Conservation (phyloP, 2,329 filamentous ascomycete genomes). For the Fusarium beomiforme region DNA sequence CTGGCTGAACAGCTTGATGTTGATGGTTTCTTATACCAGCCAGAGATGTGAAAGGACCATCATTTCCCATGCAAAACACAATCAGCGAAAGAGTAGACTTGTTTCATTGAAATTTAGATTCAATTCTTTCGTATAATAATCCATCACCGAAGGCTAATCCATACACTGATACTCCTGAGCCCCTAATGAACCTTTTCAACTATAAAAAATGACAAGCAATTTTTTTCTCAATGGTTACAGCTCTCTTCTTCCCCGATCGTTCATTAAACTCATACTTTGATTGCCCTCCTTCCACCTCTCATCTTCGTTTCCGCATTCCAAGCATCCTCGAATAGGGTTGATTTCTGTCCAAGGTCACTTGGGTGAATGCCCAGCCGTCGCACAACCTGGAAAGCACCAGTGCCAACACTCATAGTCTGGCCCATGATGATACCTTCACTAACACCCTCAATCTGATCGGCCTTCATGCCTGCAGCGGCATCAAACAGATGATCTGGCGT, state of each 20-base stretch:
- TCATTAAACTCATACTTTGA: no score
- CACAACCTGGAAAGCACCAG: slow-evolving; percentile 91
- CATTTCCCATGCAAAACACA: no score
- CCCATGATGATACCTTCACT: slow-evolving; percentile 99
- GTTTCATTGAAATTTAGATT: no score
- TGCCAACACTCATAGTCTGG: slow-evolving; percentile 91
- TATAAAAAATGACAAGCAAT: no score
- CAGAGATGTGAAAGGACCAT: slow-evolving; percentile 4
- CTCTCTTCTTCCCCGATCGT: no score
- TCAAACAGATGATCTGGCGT: slow-evolving; percentile 98
- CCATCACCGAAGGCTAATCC: no score
- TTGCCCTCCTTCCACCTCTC: no score
- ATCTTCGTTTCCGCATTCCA: slow-evolving; percentile 51
- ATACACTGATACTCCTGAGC: no score
- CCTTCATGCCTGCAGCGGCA: slow-evolving; percentile 90
- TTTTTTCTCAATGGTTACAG: no score
- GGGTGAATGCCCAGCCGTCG: slow-evolving; percentile 75
- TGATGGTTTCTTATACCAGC: slow-evolving; percentile 35
- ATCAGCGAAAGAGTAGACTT: no score
- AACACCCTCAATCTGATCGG: slow-evolving; percentile 91
- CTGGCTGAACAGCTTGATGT: slow-evolving; percentile 46
- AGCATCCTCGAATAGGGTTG: slow-evolving; percentile 77
- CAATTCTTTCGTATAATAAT: no score
- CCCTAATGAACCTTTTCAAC: no score
- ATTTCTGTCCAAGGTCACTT: slow-evolving; percentile 65